Evolutionary conservation across 2,329 filamentous ascomycete species (phyloP), one percentile per base, ranked within the genome.

Genomic region (Sarocladium strictum): DNA sequence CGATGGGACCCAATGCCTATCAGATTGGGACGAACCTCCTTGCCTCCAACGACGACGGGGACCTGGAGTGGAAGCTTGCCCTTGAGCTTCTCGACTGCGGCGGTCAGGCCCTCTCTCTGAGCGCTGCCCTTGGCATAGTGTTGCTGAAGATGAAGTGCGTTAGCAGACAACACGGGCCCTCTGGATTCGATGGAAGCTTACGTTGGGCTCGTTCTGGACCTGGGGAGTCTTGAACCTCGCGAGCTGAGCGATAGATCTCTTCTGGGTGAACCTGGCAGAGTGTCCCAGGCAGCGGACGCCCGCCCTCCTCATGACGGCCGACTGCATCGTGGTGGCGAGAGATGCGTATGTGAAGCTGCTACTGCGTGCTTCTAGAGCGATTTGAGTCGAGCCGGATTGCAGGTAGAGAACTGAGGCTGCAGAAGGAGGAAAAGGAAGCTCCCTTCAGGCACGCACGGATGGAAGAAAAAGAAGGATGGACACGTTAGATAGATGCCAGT

Each of bases 201-300:
- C 92, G 69, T 97, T 99, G n/a, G 90, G 90, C 76, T 99, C 94
- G 69, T 99, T 99, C 67, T 83, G 77, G 63, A 97, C 83, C 59
- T 85, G 85, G 51, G 94, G 94, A 53, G 92, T 82, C 76, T 90
- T 93, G 81, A 97, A 97, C 58, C 84, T 80, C 51, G 91, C 92
- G 59, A 96, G 77, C 7, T 84, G 87, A 55, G 85, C 72, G 56
- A 67, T 62, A 52, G 65, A 64, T 56, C 62, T 60, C 63, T 69
- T 64, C 45, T 56, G 57, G 19, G 64, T 60, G 45, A 59, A 58
- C 55, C 61, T 57, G 54, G 60, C 57, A 43, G 65, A 65, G 50
- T 58, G 62, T 55, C 68, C 64, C 53, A 70, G 62, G 58, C 64
- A 58, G 55, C 61, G 63, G 57, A 61, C 60, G 45, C 68, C 65